Evolutionary conservation across 2,329 filamentous ascomycete species (phyloP), one percentile per base, ranked within the genome.

Genomic region (Epichloe gansuensis): DNA sequence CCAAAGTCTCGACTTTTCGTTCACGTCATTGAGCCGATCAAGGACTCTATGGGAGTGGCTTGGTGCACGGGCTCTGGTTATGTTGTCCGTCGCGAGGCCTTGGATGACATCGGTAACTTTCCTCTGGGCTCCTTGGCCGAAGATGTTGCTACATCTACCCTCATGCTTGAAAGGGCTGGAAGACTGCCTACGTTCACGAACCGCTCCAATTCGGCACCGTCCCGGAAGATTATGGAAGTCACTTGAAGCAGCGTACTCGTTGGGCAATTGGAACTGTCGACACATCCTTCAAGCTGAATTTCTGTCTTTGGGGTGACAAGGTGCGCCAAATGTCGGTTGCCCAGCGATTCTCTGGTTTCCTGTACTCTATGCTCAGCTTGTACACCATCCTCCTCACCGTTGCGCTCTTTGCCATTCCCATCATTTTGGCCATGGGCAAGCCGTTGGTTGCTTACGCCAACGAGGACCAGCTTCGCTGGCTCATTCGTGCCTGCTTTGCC

Each of bases 61-160:
- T 81, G 79, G 74, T 82, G 79, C 58, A 80, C 77, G n/a, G 81
- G 81, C 4, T 83, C 80, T 5, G 81, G 81, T 6, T 84, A 81
- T 57, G 67, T 80, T 4, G 72, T 76, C 31, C 77, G 80, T 3
- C 77, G 80, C n/a, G 65, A 73, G 51, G 81, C 81, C 5, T 68
- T 85, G 4, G 75, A 80, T 17, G 71, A 76, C 21, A 82, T 84
- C 55, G 81, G 79, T 58, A 78, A 80, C 58, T 83, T 81, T 56
- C 81, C 80, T 0, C 71, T 77, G 1, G 78, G 75, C 13, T 81
- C 77, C 4, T 66, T 83, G 7, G 75, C 78, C 4, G 81, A 85
- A 61, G 81, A 85, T 60, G 74, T 80, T 2, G 75, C 73, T 48
- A 81, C 76, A 3, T 82, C 79, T 5, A 78, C 75, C 1, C 66